phyloP scores from a whole-genome alignment of 1,284 basidiomycete species.

The Amylostereum chailletii region DNA sequence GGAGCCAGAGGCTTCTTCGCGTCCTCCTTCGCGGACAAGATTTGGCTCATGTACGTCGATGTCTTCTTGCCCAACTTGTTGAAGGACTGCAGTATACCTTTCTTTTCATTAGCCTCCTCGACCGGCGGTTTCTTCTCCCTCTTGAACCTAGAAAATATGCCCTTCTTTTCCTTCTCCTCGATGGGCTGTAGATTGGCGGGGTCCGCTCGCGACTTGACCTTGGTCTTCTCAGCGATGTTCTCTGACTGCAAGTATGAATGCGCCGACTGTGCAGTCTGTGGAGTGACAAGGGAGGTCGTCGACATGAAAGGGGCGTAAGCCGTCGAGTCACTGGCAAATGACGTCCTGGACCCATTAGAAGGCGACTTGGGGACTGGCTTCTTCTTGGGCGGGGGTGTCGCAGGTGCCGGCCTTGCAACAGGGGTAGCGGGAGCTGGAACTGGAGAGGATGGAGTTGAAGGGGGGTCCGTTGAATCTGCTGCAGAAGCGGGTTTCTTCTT shows the following conservation, averaged over 20 bases:
- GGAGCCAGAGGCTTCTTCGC: conserved; percentile 44
- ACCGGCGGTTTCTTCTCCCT: neutral
- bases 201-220: conserved; percentile 60
- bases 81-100: conserved; percentile 34
- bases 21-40: conserved; percentile 48
- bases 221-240: conserved; percentile 43
- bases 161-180: conserved; percentile 25
- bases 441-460: conserved; percentile 15
- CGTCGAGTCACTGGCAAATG: conserved; percentile 4
- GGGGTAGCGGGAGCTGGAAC: conserved; percentile 14
- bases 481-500: conserved; percentile 35
- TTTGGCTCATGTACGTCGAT: conserved; percentile 48
- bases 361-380: conserved; percentile 11
- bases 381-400: conserved; percentile 9
- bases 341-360: no score
- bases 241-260: conserved; percentile 57
- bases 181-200: conserved; percentile 43
- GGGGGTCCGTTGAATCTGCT: conserved; percentile 10
- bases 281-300: conserved; percentile 37
- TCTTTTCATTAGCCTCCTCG: conserved; percentile 10
- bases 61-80: conserved; percentile 50
- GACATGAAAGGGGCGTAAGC: conserved; percentile 23
- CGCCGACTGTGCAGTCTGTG: conserved; percentile 53
- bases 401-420: conserved; percentile 9
- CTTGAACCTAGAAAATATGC: neutral